These are phyloP conservation scores for Orbilia oligospora DNA, from an alignment of 2,329 filamentous ascomycete species.

Conservation along the genomic window DNA sequence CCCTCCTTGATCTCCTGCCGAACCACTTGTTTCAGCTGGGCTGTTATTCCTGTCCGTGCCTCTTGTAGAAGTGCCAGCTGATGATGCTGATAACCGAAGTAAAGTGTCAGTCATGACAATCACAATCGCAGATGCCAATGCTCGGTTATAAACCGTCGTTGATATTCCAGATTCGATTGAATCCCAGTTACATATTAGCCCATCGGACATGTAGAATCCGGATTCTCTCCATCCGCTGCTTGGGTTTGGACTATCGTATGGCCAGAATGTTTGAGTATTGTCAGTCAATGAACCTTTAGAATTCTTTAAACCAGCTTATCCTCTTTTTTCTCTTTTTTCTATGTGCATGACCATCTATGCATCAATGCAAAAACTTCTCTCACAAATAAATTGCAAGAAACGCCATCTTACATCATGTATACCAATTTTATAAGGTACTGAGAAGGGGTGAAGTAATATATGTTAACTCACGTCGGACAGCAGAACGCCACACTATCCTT, in stretches of 20 bases:
- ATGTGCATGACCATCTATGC: no score
- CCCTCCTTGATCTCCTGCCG: background rate
- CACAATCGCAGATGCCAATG: slow-evolving; percentile 9
- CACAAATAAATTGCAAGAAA: background rate
- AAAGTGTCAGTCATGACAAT: background rate
- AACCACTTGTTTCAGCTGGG: slow-evolving; percentile 6
- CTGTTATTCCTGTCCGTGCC: background rate
- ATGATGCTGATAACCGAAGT: background rate
- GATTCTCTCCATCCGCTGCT: slow-evolving; percentile 3
- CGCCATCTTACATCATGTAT: no score
- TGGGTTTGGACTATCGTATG: background rate
- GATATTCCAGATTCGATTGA: background rate
- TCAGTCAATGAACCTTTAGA: background rate
- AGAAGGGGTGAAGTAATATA: no score
- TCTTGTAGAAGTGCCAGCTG: background rate
- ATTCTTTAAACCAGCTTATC: no score
- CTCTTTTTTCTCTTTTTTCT: no score
- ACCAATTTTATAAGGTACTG: no score
- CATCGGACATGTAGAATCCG: slow-evolving; percentile 15
- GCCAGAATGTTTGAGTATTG: no score
- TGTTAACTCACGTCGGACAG: slow-evolving; percentile 14
- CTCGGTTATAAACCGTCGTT: background rate
- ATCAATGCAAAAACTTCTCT: no score
- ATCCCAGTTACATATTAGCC: slow-evolving; percentile 7
- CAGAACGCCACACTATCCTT: background rate